These are phyloP conservation scores for Diaporthe aspalathi DNA, from an alignment of 2,329 filamentous ascomycete genomes.

Conservation along the genomic window DNA sequence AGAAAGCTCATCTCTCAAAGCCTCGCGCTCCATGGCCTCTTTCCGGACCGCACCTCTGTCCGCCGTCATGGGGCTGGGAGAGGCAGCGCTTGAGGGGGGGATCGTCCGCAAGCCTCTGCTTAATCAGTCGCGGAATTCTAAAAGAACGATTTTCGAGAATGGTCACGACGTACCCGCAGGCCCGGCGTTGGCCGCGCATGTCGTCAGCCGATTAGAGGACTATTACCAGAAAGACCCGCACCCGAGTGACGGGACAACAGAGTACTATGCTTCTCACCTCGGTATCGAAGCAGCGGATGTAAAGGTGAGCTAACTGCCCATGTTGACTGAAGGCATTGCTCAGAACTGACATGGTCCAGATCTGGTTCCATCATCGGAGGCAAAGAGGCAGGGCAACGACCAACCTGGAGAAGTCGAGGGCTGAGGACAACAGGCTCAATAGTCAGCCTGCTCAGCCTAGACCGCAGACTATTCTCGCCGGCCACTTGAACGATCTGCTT, in stretches of 20 bases:
- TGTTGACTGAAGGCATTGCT: not conserved
- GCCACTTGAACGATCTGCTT: conserved; percentile 62
- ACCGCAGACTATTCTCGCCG: conserved; percentile 62
- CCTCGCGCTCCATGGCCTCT: conserved; percentile 10
- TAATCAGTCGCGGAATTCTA: conserved; percentile 57
- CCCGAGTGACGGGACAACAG: conserved; percentile 62
- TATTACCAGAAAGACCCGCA: conserved; percentile 62
- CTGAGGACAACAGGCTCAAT: conserved; percentile 51
- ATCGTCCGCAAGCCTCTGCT: conserved; percentile 56
- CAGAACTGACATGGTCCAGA: conserved; percentile 41
- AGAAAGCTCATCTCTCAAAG: conserved; percentile 25
- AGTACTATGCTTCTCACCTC: conserved; percentile 66
- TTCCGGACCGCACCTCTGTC: conserved; percentile 14
- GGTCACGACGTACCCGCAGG: conserved; percentile 54
- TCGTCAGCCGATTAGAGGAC: conserved; percentile 63
- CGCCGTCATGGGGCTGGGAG: conserved; percentile 34
- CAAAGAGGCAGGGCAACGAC: conserved; percentile 59
- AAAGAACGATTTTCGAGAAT: conserved; percentile 52
- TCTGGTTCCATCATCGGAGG: conserved; percentile 66
- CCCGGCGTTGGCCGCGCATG: conserved; percentile 60
- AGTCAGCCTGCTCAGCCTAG: conserved; percentile 44
- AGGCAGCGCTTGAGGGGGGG: conserved; percentile 42
- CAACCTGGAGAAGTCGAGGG: conserved; percentile 57
- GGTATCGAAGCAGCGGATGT: conserved; percentile 64
- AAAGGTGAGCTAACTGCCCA: conserved; percentile 51